Evolutionary conservation across 257 asterid genomes (phyloP).

Genomic region (Prunella vulgaris): DNA sequence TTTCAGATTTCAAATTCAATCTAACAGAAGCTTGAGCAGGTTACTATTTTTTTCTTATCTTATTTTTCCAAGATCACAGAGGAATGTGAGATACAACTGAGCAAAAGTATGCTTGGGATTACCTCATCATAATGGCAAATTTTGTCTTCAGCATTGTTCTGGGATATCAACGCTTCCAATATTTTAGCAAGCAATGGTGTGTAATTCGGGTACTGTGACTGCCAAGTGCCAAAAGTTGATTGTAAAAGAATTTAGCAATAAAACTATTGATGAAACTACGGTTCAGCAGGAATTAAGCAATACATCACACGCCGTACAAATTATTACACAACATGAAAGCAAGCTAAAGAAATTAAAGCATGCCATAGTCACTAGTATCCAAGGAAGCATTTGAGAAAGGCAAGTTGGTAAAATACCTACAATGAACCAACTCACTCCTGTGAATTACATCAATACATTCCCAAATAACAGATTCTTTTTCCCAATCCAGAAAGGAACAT

Average conservation of each 20-base stretch:
- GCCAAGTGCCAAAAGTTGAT: slow-evolving; percentile 45
- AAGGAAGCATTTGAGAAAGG: not conserved
- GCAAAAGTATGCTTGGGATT: slow-evolving; percentile 16
- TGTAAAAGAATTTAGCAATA: slow-evolving; percentile 1
- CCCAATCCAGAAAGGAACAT: not conserved
- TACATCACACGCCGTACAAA: not conserved
- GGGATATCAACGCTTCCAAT: slow-evolving; percentile 70
- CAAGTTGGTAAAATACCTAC: not conserved
- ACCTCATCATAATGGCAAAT: slow-evolving; percentile 71
- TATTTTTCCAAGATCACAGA: not conserved
- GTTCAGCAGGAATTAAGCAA: slow-evolving; percentile 6
- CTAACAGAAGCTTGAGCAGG: not conserved
- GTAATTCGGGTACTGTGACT: slow-evolving; percentile 86
- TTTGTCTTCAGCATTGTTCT: slow-evolving; percentile 56
- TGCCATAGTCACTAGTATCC: not conserved
- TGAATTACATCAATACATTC: not conserved
- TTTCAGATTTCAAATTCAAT: not conserved
- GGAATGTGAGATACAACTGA: slow-evolving; percentile 2
- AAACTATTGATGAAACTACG: not conserved
- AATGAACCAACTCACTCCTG: not conserved
- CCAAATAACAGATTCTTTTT: not conserved
- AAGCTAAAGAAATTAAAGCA: slow-evolving; percentile 1
- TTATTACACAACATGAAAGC: not conserved
- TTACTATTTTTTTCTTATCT: not conserved
- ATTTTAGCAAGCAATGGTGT: slow-evolving; percentile 89